A percentile compares a stretch with the other conserved stretches of the same genome.
Conservation (phyloP, 441 rosid genomes). For the Gossypium gossypioides region DNA sequence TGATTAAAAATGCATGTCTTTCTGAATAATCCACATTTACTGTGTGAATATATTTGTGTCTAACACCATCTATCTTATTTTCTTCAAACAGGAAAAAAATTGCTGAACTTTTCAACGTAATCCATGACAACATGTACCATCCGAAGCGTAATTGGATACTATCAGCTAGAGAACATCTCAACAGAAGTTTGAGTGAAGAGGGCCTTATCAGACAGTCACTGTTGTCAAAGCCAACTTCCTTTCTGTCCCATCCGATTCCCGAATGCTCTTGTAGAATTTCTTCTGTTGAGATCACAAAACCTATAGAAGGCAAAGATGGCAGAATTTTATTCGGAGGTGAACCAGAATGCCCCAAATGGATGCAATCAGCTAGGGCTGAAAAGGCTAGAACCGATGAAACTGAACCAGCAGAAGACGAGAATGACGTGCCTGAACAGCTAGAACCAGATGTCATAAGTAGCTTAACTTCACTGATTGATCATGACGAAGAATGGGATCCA, state of each 20-base stretch:
- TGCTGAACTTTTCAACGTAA: slow-evolving; percentile 44
- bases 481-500: slow-evolving; percentile 88
- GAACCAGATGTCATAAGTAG: slow-evolving; percentile 41
- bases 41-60: neutral
- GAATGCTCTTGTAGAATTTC: slow-evolving; percentile 89
- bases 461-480: slow-evolving; percentile 42
- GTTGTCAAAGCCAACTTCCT: slow-evolving; percentile 51
- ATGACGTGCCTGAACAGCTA: slow-evolving; percentile 40
- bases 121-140: slow-evolving; percentile 67
- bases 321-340: slow-evolving; percentile 61
- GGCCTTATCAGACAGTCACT: slow-evolving; percentile 70
- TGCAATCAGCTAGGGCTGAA: slow-evolving; percentile 39
- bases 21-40: neutral
- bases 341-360: slow-evolving; percentile 86
- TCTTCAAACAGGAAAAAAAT: slow-evolving; percentile 53
- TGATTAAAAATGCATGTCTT: neutral
- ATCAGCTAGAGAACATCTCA: slow-evolving; percentile 61
- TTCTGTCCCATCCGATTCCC: slow-evolving; percentile 84
- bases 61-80: neutral
- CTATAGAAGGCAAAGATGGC: slow-evolving; percentile 40
- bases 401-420: slow-evolving; percentile 51
- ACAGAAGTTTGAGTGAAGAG: slow-evolving; percentile 62
- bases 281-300: slow-evolving; percentile 28
- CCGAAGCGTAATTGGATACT: slow-evolving; percentile 66
- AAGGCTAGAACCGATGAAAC: slow-evolving; percentile 33